Evolutionary conservation across 108 stramenopile species (phyloP).

Genomic region (Seminavis robusta): DNA sequence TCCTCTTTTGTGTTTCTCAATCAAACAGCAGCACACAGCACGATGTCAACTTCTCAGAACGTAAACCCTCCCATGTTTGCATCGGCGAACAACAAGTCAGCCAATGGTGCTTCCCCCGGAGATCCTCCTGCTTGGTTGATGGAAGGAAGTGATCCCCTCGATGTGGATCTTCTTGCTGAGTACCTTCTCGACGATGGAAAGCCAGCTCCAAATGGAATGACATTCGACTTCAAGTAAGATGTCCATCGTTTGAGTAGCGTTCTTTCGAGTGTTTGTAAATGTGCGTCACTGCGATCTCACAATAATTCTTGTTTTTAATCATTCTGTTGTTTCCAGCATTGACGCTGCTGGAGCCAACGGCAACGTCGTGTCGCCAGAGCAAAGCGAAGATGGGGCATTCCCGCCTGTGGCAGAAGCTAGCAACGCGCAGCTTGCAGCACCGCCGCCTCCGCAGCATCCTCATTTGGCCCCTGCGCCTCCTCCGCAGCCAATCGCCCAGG

Average conservation of each 20-base stretch:
- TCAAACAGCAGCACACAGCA: too few relatives aligned
- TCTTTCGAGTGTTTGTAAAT: not conserved
- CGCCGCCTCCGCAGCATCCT: constrained; percentile 18
- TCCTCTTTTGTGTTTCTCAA: too few relatives aligned
- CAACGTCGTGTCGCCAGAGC: constrained; percentile 48
- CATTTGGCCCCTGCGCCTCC: constrained; percentile 17
- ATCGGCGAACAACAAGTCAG: too few relatives aligned
- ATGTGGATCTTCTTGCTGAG: constrained; percentile 84
- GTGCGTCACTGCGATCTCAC: not conserved
- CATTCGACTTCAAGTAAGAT: constrained; percentile 74
- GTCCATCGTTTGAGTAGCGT: too few relatives aligned
- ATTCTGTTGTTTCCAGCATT: not conserved
- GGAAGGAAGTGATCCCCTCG: constrained; percentile 53
- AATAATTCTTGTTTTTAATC: not conserved
- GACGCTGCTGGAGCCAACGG: constrained; percentile 21
- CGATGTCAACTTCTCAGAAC: too few relatives aligned
- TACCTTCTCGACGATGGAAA: constrained; percentile 76
- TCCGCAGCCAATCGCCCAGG: constrained; percentile 11
- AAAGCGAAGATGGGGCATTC: constrained; percentile 34
- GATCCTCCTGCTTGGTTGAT: too few relatives aligned
- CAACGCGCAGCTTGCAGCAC: constrained; percentile 10
- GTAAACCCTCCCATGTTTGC: too few relatives aligned
- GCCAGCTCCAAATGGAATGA: constrained; percentile 12
- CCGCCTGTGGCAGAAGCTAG: constrained; percentile 5
- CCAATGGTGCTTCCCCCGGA: too few relatives aligned